Evolutionary conservation across 164 flowering plant genomes (phyloP), one percentile per base, ranked within the genome.

Genomic region (Stephania yunnanensis): DNA sequence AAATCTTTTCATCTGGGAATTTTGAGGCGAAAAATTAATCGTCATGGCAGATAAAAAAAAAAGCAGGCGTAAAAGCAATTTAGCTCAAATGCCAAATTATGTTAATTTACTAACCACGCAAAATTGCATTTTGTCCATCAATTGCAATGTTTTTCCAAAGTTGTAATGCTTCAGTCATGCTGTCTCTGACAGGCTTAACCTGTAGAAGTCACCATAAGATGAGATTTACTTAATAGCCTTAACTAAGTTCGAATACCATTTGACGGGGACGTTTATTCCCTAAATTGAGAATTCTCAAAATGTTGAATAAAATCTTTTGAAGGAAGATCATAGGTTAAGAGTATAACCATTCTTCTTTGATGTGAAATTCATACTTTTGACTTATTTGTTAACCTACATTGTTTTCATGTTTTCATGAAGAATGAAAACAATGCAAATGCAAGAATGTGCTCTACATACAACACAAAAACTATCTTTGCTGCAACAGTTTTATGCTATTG

Each of bases 131-230:
- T 31, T 67, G 78, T 61, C 74, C 85, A 77, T 88, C 87, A 68
- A 88, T 96, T 9, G 86, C 83, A 81, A 90, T 81, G 78, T 85
- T 87, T 84, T 93, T 95, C 99, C 98, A 95, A 25, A 83, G 80
- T 76, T 87, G 96, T 79, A 95, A 78, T 69, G 99, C 97, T 80
- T 95, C 98, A 46, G 81, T 83, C 83, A 95, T 87, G 84, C 98
- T 92, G 77, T 95, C 99, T 86, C 98, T 87, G 66, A 87, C 96
- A 73, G 99, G 98, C 83, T 95, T 95, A 70, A 95, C 87, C 99
- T 95, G 83, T 13, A 58, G 10, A 76, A 68, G 78, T 30, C 68
- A 75, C 72, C 55, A 50, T 50, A 50, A 50, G 55, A 50, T 10
- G 11, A 50, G 15, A 50, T 7, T 50, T 50, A 9, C 55, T 50